A percentile compares a stretch with the other conserved stretches of the same genome.
Conservation (phyloP, 169 alveolate species). For the Blepharisma undulans region DNA sequence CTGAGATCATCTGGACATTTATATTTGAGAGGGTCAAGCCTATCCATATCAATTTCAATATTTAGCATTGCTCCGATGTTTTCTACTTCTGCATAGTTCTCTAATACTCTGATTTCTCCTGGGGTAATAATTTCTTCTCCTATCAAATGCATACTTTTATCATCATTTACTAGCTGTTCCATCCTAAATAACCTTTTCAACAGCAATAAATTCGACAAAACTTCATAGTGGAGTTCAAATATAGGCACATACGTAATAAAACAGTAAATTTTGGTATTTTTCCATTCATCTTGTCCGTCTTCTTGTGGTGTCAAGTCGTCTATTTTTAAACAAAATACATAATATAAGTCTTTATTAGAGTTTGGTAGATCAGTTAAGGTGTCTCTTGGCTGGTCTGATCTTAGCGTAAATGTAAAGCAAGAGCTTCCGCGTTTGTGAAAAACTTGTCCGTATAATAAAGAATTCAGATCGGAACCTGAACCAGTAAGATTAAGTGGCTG, state of each 20-base stretch:
- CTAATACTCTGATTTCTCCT: neutral
- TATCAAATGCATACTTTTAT: neutral
- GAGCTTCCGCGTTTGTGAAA: neutral
- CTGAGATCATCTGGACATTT: slow-evolving; percentile 23
- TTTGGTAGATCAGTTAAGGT: slow-evolving; percentile 9
- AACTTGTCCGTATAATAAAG: slow-evolving; percentile 3
- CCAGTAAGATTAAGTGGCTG: slow-evolving; percentile 5
- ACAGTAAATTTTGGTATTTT: slow-evolving; percentile 15
- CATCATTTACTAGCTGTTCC: slow-evolving; percentile 11
- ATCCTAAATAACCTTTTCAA: slow-evolving; percentile 18
- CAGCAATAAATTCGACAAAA: neutral
- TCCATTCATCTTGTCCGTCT: neutral
- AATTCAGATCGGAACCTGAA: slow-evolving; percentile 9
- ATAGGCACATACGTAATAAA: slow-evolving; percentile 20
- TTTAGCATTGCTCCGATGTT: neutral
- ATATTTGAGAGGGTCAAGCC: neutral
- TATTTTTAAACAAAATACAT: neutral
- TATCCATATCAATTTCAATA: slow-evolving; percentile 3
- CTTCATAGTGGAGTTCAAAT: slow-evolving; percentile 33
- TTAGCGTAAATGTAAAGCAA: slow-evolving; percentile 13
- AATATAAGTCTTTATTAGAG: neutral
- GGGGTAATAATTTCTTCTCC: neutral
- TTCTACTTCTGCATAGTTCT: neutral
- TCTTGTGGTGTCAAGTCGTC: slow-evolving; percentile 1
- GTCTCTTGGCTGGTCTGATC: neutral